Conservation (phyloP, 2,329 filamentous ascomycete genomes). For the Fusarium transvaalense region DNA sequence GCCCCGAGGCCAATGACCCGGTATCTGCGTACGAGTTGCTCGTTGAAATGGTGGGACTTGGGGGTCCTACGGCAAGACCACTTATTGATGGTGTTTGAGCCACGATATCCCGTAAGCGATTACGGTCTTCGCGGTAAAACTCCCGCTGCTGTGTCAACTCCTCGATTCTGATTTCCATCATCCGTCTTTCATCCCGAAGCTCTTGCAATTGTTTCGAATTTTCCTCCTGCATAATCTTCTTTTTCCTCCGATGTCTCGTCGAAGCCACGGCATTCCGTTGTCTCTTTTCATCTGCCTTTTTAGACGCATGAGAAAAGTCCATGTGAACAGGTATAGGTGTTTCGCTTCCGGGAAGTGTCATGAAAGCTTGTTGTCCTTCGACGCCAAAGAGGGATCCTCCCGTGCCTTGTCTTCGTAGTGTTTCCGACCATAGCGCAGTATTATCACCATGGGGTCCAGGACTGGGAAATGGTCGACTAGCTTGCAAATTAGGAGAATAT, state of each 20-base stretch:
- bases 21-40: constrained; percentile 55
- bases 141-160: constrained; percentile 64
- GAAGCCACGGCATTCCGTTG: constrained; percentile 88
- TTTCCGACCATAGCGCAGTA: constrained; percentile 51
- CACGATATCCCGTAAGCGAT: constrained; percentile 77
- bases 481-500: constrained; percentile 39
- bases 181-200: constrained; percentile 75
- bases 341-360: constrained; percentile 56
- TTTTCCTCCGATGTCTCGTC: constrained; percentile 81
- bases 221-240: constrained; percentile 85
- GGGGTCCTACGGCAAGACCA: constrained; percentile 64
- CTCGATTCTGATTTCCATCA: constrained; percentile 68
- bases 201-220: constrained; percentile 76
- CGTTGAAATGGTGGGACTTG: constrained; percentile 61
- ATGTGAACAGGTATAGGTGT: constrained; percentile 72
- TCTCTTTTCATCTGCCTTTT: constrained; percentile 85
- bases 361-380: constrained; percentile 56
- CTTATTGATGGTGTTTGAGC: constrained; percentile 68
- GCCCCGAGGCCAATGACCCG: constrained; percentile 52
- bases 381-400: constrained; percentile 45
- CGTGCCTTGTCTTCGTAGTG: constrained; percentile 50
- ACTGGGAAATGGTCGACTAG: constrained; percentile 42
- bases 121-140: constrained; percentile 79
- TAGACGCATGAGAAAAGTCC: constrained; percentile 84
- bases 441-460: constrained; percentile 42